These are phyloP conservation scores for Entrophospora sp. DNA, from an alignment of 192 early-diverging fungal genomes.

Conservation along the genomic window DNA sequence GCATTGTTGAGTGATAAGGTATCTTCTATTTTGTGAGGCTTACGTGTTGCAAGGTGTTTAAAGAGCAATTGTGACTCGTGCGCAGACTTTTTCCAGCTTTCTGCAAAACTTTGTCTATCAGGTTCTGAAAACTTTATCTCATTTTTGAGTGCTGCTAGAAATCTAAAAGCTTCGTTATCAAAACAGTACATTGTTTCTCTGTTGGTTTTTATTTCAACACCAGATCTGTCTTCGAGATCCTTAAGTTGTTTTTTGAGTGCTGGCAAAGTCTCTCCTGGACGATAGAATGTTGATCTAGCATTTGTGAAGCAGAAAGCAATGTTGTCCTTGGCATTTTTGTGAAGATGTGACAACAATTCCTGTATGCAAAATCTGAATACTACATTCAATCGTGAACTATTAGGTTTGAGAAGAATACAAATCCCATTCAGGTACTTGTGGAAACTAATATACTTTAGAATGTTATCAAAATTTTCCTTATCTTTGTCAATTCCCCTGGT, in stretches of 20 bases:
- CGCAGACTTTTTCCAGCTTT: constrained; percentile 24
- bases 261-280: constrained; percentile 25
- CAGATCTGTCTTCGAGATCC: constrained; percentile 16
- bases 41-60: constrained; percentile 7
- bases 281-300: constrained; percentile 20
- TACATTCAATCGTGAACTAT: constrained; percentile 17
- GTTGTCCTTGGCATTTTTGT: constrained; percentile 23
- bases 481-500: constrained; percentile 25
- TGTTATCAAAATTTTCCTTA: constrained; percentile 25
- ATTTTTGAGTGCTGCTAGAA: constrained; percentile 22
- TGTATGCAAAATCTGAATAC: constrained; percentile 25
- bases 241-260: constrained; percentile 17
- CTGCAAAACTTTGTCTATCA: constrained; percentile 19
- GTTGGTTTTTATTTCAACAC: constrained; percentile 14
- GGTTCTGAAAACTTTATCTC: constrained; percentile 18
- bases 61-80: constrained; percentile 21
- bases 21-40: constrained; percentile 23
- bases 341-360: constrained; percentile 21
- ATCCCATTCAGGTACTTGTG: constrained; percentile 22
- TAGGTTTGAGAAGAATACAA: constrained; percentile 23
- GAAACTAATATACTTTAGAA: constrained; percentile 15
- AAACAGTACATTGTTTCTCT: constrained; percentile 21
- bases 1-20: constrained; percentile 27
- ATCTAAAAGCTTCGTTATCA: constrained; percentile 28
- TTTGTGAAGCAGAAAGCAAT: constrained; percentile 29